Evolutionary conservation across 2,329 filamentous ascomycete genomes (phyloP).

Genomic region (Atkinsonella texensis): DNA sequence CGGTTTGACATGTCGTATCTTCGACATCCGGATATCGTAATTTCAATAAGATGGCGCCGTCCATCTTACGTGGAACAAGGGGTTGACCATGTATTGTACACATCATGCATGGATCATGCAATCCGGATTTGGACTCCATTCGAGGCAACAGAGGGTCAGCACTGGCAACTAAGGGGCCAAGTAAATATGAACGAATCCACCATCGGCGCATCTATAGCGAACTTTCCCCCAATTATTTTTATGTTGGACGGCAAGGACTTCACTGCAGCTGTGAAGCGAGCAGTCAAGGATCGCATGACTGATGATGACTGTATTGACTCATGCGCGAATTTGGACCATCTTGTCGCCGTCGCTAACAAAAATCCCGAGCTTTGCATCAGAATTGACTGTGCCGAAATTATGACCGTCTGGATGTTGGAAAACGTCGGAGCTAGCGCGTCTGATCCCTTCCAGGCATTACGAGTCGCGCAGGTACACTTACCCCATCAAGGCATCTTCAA

Average conservation of each 20-base stretch:
- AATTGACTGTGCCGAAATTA: conserved; percentile 68
- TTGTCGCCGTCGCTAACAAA: conserved; percentile 76
- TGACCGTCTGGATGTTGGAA: conserved; percentile 89
- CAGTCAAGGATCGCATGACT: conserved; percentile 48
- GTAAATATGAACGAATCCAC: conserved; percentile 68
- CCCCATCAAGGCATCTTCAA: conserved; percentile 36
- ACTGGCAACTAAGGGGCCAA: conserved; percentile 67
- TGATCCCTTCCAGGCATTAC: conserved; percentile 62
- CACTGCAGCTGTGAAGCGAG: conserved; percentile 61
- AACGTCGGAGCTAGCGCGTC: conserved; percentile 63
- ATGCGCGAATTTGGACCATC: conserved; percentile 65
- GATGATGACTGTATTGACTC: conserved; percentile 43
- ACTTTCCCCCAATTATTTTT: conserved; percentile 40
- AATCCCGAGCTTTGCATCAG: conserved; percentile 80
- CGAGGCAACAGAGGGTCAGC: conserved; percentile 58
- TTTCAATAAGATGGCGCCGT: conserved; percentile 72
- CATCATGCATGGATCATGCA: conserved; percentile 68
- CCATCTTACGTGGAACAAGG: conserved; percentile 67
- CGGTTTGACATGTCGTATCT: conserved; percentile 88
- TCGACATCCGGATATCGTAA: conserved; percentile 71
- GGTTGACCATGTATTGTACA: conserved; percentile 80
- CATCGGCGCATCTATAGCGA: conserved; percentile 24
- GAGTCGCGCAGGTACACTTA: conserved; percentile 65
- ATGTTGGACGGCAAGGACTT: conserved; percentile 77
- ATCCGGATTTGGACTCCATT: conserved; percentile 75